Evolutionary conservation across 1,284 basidiomycete species (phyloP), one percentile per base, ranked within the genome.

Genomic region (Boletus semigastroideus): DNA sequence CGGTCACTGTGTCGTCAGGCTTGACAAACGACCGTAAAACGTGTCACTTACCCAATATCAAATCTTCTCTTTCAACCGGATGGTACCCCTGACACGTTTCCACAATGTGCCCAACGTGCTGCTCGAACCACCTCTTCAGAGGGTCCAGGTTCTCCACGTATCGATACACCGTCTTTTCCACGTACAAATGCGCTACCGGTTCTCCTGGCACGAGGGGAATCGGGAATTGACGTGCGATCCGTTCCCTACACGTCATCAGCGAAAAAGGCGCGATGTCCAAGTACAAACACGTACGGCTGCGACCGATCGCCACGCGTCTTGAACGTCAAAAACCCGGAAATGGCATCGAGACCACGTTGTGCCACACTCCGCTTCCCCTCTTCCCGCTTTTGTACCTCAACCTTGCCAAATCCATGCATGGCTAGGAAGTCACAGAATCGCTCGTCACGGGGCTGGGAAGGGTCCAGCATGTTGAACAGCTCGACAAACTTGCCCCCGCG

Each of bases 51-150:
- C 89, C 80, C 0, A 91, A 68, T 54, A 80, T 80, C 34, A 92
- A 62, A 58, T 92, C 89, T 62, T 92, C 87, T 59, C 77, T 83
- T 51, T 76, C 77, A 43, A 90, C 78, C 8, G 72, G 73, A 64
- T 87, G 82, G 34, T 72, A 67, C 2, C 68, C 61, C 2, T 78
- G 79, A 61, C 78, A 89, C 6, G 78, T 67, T 45, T 78, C 65
- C 62, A 90, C 56, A 54, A 92, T 83, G 13, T 73, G 65, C 56
- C 86, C 79, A n/a, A 82, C 78, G 58, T 90, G 84, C 1, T 76
- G 77, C 49, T 80, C 79, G 62, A 92, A 86, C 86, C 90, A 92
- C 51, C 70, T 77, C 64, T 82, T 85, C 0, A 87, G 80, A 14
- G 79, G 78, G 19, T 79, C 76, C 27, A 86, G 64, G 28, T 77